Conservation (phyloP, 345 rosid genomes). For the Camelina hispida region DNA sequence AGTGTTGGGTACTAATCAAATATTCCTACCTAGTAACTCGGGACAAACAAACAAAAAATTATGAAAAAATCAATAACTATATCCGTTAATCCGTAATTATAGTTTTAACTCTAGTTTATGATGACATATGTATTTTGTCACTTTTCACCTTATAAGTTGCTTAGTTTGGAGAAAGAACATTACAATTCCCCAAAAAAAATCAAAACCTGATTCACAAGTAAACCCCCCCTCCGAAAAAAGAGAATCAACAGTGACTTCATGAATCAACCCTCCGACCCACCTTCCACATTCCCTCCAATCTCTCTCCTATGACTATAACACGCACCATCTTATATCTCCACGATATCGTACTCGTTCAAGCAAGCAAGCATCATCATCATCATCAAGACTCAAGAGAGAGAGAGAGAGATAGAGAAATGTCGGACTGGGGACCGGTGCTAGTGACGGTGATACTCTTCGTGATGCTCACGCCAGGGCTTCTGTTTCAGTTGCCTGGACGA, state of each 20-base stretch:
- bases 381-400: neutral
- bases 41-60: neutral
- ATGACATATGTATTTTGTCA: neutral
- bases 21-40: neutral
- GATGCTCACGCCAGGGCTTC: slow-evolving; percentile 67
- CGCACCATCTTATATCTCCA: slow-evolving; percentile 11
- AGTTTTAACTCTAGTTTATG: neutral
- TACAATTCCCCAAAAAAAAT: slow-evolving; percentile 29
- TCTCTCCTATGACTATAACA: slow-evolving; percentile 27
- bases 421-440: slow-evolving; percentile 85
- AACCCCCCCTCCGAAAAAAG: neutral
- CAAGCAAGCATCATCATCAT: slow-evolving; percentile 31
- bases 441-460: slow-evolving; percentile 72
- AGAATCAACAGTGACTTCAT: slow-evolving; percentile 41
- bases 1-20: neutral
- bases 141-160: slow-evolving; percentile 7
- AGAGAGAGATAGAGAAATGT: slow-evolving; percentile 46
- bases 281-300: slow-evolving; percentile 19
- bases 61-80: neutral
- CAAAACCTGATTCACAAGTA: slow-evolving; percentile 45
- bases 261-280: slow-evolving; percentile 40
- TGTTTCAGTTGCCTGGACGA: slow-evolving; percentile 73
- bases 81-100: neutral
- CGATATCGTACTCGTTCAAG: slow-evolving; percentile 10
- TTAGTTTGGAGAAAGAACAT: slow-evolving; percentile 29